Percentiles rank a stretch among this genome's conserved stretches.
Evolutionary conservation across 148 eudicot genomes (phyloP).

Genomic region (Rhododendron williamsianum): DNA sequence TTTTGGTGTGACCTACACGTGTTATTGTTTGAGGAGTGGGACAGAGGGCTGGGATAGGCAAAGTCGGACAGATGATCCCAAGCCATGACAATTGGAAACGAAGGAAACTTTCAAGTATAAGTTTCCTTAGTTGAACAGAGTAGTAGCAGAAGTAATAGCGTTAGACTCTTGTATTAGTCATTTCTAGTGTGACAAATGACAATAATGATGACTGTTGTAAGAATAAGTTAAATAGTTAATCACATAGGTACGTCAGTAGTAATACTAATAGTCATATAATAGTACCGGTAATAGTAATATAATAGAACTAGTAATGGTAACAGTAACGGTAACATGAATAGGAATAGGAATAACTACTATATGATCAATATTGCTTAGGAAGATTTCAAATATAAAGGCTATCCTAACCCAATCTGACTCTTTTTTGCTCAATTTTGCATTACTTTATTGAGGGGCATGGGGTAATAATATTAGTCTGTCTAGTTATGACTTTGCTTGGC

Average conservation of each 20-base stretch:
- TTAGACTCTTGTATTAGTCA: background rate
- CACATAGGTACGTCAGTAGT: background rate
- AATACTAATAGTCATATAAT: background rate
- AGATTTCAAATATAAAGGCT: background rate
- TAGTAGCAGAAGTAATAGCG: background rate
- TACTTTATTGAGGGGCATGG: background rate
- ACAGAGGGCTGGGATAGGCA: too few relatives aligned
- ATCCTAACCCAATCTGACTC: background rate
- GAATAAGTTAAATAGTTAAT: too few relatives aligned
- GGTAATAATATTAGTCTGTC: background rate
- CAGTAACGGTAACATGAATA: too few relatives aligned
- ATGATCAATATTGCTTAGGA: background rate
- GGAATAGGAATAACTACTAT: background rate
- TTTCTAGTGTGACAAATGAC: too few relatives aligned
- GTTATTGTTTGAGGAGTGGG: too few relatives aligned
- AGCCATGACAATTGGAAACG: background rate
- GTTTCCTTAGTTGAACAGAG: background rate
- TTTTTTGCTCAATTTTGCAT: background rate
- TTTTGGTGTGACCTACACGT: too few relatives aligned
- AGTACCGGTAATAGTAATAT: too few relatives aligned
- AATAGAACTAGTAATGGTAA: too few relatives aligned
- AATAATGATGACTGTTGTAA: background rate
- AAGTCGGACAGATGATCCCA: too few relatives aligned
- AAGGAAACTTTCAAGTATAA: too few relatives aligned
- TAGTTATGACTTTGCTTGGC: background rate